A percentile compares a stretch with the other conserved stretches of the same genome.
These are phyloP conservation scores for Achaetomium macrosporum DNA, from an alignment of 2,329 filamentous ascomycete genomes.

Conservation along the genomic window DNA sequence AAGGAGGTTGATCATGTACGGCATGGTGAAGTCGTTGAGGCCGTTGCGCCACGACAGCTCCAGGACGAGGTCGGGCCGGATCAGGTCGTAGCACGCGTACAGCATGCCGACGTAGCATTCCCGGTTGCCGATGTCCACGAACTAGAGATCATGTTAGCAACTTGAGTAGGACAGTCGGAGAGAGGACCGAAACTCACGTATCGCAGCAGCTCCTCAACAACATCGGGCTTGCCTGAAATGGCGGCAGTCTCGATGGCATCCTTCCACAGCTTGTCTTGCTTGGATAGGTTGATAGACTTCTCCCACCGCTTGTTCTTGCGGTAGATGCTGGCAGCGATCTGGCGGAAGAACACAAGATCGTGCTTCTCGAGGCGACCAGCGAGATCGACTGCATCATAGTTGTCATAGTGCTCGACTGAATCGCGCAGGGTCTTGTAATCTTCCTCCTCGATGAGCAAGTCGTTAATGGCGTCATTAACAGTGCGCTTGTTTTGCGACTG, in stretches of 20 bases:
- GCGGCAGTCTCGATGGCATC: conserved; percentile 97
- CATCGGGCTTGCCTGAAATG: conserved; percentile 80
- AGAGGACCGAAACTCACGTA: conserved; percentile 68
- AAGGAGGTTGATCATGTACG: conserved; percentile 99
- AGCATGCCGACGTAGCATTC: conserved; percentile 99
- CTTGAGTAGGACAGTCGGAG: neutral
- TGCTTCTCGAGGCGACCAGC: conserved; percentile 93
- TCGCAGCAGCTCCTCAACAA: conserved; percentile 91
- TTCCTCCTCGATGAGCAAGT: conserved; percentile 95
- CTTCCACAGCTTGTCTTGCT: conserved; percentile 99
- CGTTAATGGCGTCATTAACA: conserved; percentile 97
- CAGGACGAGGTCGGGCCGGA: conserved; percentile 85
- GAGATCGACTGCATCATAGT: conserved; percentile 92
- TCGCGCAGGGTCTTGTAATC: conserved; percentile 98
- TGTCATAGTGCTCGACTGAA: conserved; percentile 98
- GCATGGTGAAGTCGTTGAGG: conserved; percentile 96
- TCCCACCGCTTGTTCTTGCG: conserved; percentile 99
- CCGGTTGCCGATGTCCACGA: conserved; percentile 97
- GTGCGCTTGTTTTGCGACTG: conserved; percentile 96
- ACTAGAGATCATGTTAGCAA: conserved; percentile 52
- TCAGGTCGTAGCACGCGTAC: conserved; percentile 96
- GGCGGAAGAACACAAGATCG: conserved; percentile 97
- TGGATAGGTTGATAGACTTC: conserved; percentile 94
- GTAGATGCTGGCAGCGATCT: conserved; percentile 97
- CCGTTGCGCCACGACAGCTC: conserved; percentile 97